phyloP scores from a whole-genome alignment of 495 filamentous ascomycete genomes.

The Pyrenula aspistea region DNA sequence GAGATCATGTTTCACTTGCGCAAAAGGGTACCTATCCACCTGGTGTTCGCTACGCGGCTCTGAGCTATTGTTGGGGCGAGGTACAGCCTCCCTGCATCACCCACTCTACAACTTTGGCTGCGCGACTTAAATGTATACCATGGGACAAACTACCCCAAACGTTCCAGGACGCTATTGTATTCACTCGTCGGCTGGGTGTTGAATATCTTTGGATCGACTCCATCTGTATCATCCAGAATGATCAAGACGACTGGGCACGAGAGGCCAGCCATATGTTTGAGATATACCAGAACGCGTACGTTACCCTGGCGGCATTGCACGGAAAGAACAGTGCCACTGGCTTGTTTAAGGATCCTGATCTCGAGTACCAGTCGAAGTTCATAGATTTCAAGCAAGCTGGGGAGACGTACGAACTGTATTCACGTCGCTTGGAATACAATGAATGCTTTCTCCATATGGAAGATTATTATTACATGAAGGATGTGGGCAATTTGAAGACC shows the following conservation, averaged over 20 bases:
- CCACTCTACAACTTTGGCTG: slow-evolving; percentile 12
- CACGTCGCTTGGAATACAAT: neutral
- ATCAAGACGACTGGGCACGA: slow-evolving; percentile 21
- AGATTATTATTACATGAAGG: too few species aligned
- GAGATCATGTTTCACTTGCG: neutral
- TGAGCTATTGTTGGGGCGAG: slow-evolving; percentile 17
- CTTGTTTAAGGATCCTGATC: neutral
- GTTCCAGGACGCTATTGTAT: slow-evolving; percentile 19
- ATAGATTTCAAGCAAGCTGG: neutral
- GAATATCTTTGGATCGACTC: slow-evolving; percentile 34
- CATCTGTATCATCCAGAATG: slow-evolving; percentile 31
- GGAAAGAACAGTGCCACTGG: neutral
- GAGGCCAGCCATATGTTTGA: slow-evolving; percentile 24
- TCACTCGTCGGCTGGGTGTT: slow-evolving; percentile 16
- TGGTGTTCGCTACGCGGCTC: slow-evolving; percentile 9
- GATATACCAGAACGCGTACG: slow-evolving; percentile 19
- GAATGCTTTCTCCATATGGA: neutral
- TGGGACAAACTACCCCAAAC: slow-evolving; percentile 8
- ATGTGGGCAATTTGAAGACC: neutral
- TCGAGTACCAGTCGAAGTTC: neutral
- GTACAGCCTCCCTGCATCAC: slow-evolving; percentile 10
- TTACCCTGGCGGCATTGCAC: slow-evolving; percentile 14
- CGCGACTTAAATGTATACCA: slow-evolving; percentile 5
- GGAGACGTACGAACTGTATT: neutral
- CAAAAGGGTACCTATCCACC: neutral